Evolutionary conservation across 306 rosid genomes (phyloP), one percentile per base, ranked within the genome.

Genomic region (Vigna angularis): DNA sequence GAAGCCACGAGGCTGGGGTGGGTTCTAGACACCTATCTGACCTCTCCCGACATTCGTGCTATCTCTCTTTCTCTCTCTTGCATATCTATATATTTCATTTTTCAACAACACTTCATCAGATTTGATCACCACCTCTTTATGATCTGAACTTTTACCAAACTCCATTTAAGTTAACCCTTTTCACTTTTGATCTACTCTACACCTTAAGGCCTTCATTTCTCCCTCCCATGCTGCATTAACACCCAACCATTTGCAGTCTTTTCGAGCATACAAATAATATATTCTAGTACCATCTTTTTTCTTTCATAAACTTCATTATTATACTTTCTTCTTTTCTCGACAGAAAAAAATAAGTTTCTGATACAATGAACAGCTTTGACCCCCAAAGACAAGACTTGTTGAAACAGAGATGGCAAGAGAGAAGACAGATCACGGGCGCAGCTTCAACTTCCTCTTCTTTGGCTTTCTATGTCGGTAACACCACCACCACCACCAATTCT

Each of bases 41-140:
- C 69, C 75, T 58, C 77, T 76, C 20, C 89, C 89, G 84, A 87
- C 89, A 89, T 86, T 81, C 85, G 86, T 89, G 90, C 87, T 70
- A 50, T 70, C 72, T 72, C 62, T 66, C 66, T 51, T 66, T 80
- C 58, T 69, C 72, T 20, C 70, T 6, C 71, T 61, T 45, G 2
- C 7, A 34, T 1, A 1, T 73, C 28, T 44, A 51, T 61, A 28
- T 45, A 30, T 57, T 69, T 48, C 82, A 49, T 34, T 42, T 62
- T 59, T 77, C 83, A 56, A 79, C 55, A 68, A 76, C 62, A 71
- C 71, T 52, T 32, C 58, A 52, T 58, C 80, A 70, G 67, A 65
- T 57, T 71, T 61, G 55, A 57, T 24, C 59, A 40, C 74, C 5
- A 3, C 16, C 64, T 42, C 78, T 64, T 73, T 56, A 59, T 49